Base-by-base conservation (phyloP, 2,329 filamentous ascomycete species). In the Achaetomium macrosporum region DNA sequence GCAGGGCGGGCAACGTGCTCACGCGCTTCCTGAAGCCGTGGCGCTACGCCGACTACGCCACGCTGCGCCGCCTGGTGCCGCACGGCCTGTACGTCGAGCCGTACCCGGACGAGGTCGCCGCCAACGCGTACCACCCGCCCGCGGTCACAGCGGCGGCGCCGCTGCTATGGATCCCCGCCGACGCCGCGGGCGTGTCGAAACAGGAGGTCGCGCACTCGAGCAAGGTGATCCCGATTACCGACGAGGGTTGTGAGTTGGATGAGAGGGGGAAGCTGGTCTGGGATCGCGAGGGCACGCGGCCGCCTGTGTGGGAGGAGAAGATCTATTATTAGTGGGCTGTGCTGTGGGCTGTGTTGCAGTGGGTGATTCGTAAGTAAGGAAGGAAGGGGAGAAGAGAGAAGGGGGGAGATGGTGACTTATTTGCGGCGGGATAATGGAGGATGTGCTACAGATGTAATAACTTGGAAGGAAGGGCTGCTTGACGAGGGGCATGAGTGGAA, bases 101-200 rank as follows among this genome's bases (percentile, higher is more conserved):
- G 1, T 91, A 93, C 66, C 65, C 80, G 0, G 73, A 76, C 0
- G 76, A 84, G 47, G 72, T 81, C 1, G 81, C 86, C 65, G 73
- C 76, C 11, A 77, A 87, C 46, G 90, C 88, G 0, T 92, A 89
- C 70, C 81, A 80, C 68, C 84, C 90, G 57, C 88, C 90, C 0
- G 78, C 85, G 0, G 77, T 92, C 64, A 79, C 69, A 20, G 75
- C 81, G 56, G 59, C 76, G 60, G 69, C 79, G 1, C 87, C 88
- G 2, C 71, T 89, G 30, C 74, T 96, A n/a, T 96, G 90, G 90
- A 87, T 96, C 50, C 89, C 90, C 0, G 76, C 81, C 53, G 90
- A 96, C 63, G 71, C 77, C 1, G 79, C 83, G 20, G 87, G 89
- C 10, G 80, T 96, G 40, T 89, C 84, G 50, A 77, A 77, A 62